Evolutionary conservation across 345 rosid genomes (phyloP), one percentile per base, ranked within the genome.

Genomic region (Rhodamnia rubescens): DNA sequence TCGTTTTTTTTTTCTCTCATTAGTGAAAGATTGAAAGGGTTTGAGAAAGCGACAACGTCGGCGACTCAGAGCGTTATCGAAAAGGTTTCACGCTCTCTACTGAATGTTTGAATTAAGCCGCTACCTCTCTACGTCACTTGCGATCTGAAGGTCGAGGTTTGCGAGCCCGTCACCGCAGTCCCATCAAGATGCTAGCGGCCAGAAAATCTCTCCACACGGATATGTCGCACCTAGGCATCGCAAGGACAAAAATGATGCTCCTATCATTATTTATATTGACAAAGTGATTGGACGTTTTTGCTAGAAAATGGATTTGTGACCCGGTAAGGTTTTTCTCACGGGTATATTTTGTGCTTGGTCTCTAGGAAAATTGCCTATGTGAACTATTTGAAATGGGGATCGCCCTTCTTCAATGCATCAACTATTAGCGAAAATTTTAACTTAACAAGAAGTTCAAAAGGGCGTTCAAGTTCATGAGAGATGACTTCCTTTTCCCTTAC

Each of bases 161-260:
- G n/a, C n/a, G n/a, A n/a, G n/a, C n/a, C n/a, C 2, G 32, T 32
- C 24, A 0, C 20, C 3, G 11, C 9, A 8, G 1, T 22, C 40
- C 6, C 32, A 7, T 2, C 44, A 32, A 64, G 11, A 32, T 64
- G 0, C 22, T 16, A 16, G 22, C 2, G 8, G 11, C 8, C 11
- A 16, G 0, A 0, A 64, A 29, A 42, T 64, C 75, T 29, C 11
- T 32, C 8, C 6, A 16, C 1, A 16, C 10, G 32, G 44, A 32
- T 64, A 32, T 1, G 0, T 64, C 2, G 20, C 2, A 64, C 6
- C 8, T 64, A 32, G 40, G 47, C 13, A 16, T 32, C 6, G 3
- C 7, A 7, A 6, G 51, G 51, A 49, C 51, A 49, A 49, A 49
- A 49, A 9, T 49, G 10, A 49, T 32, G 47, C 47, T 0, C 36